These are phyloP conservation scores for Lyophyllum shimeji DNA, from an alignment of 768 basidiomycete species.

Conservation along the genomic window DNA sequence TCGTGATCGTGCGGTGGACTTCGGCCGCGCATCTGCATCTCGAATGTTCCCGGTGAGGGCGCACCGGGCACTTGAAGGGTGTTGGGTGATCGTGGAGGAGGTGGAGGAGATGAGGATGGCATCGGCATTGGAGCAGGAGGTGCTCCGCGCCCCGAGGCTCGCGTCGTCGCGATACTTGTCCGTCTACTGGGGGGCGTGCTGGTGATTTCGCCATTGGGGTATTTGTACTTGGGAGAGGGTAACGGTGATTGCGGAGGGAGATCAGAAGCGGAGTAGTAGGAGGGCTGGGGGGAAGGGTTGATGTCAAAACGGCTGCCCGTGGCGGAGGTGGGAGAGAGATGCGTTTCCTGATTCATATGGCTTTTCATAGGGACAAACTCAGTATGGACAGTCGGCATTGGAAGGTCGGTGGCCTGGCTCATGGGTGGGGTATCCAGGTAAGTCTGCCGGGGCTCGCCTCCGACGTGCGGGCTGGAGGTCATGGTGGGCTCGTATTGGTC, in stretches of 20 bases:
- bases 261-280: constrained; percentile 73
- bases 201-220: constrained; percentile 45
- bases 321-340: constrained; percentile 27
- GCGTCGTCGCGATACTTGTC: constrained; percentile 33
- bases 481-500: constrained; percentile 49
- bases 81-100: constrained; percentile 20
- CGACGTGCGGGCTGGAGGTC: constrained; percentile 19
- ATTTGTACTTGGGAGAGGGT: constrained; percentile 49
- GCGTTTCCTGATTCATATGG: constrained; percentile 18
- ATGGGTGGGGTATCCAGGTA: constrained; percentile 48
- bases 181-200: constrained; percentile 42
- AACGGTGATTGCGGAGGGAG: constrained; percentile 63
- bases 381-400: constrained; percentile 21
- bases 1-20: constrained; percentile 25
- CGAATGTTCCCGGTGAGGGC: constrained; percentile 9
- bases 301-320: constrained; percentile 18
- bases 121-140: constrained; percentile 26
- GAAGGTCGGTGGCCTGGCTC: constrained; percentile 29
- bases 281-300: constrained; percentile 41
- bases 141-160: constrained; percentile 17
- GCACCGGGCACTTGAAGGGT: constrained; percentile 16
- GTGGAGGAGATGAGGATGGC: constrained; percentile 22
- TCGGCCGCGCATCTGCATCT: constrained; percentile 19
- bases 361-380: constrained; percentile 23
- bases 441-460: constrained; percentile 40